Evolutionary conservation across 2,329 filamentous ascomycete species (phyloP), one percentile per base, ranked within the genome.

Genomic region (Aspergillus candidus): DNA sequence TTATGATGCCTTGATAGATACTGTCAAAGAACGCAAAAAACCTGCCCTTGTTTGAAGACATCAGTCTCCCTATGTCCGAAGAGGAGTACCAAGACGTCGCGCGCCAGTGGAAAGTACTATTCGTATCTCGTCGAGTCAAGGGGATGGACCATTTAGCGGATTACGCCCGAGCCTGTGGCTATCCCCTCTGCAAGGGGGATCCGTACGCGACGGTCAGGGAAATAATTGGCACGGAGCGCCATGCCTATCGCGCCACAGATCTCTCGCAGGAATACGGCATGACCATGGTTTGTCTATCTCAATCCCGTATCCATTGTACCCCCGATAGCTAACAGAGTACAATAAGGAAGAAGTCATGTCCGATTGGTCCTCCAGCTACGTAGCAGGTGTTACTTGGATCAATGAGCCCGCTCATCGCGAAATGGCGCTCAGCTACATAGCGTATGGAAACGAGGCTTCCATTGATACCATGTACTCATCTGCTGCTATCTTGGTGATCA

Each of bases 381-480:
- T 55, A n/a, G 39, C 35, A 1, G 44, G 46, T 2, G 51, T 60
- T 6, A 57, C 45, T 10, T 61, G 57, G 59, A 40, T 62, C 12
- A 48, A 44, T 2, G 31, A 44, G 3, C 51, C 49, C 11, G 53
- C 42, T 15, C 46, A 61, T 13, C 2, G 30, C 14, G 40, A 60
- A 35, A 42, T 46, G 46, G 58, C 55, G 2, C 48, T 60, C 6
- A 42, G 37, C 7, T 38, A 56, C 22, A 3, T 60, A 2, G 37
- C 39, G 6, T 57, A 59, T 33, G 57, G 58, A 2, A 60, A 63
- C 11, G 29, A 61, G 11, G 8, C 53, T 10, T 27, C 37, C 0
- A 18, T 54, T 6, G 39, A n/a, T 1, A 44, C 38, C 2, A 6
- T 40, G 1, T 61, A 60, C 32, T 61, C 54, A 1, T 50, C 22